Evolutionary conservation across 345 rosid genomes (phyloP), one percentile per base, ranked within the genome.

Genomic region (Lepidium africanum): DNA sequence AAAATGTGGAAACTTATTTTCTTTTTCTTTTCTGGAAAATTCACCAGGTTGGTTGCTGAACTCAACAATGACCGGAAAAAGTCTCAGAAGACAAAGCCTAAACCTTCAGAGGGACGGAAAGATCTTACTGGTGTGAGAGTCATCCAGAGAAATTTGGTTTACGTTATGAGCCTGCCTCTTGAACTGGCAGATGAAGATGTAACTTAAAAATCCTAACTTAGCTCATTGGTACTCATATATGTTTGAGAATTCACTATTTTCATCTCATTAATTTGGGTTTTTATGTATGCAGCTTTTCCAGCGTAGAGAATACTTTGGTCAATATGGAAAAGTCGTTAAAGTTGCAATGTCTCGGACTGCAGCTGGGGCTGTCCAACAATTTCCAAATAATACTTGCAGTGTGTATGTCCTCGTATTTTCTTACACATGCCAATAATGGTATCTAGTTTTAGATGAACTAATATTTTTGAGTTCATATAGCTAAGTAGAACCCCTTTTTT

Each of bases 181-280:
- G 81, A 87, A 53, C 77, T 94, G 59, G 97, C 95, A 25, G 90
- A 94, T 77, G 99, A 94, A 80, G 95, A 89, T 61, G 99, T 94
- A 82, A 35, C 5, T 77, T 33, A 49, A 47, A 35, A 42, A 48
- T 1, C 71, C 6, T 32, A 33, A 23, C 40, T 49, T 50, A 73
- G 42, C 21, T 65, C 48, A 46, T n/a, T 72, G 3, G 13, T 30
- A 57, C 45, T 68, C 48, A 57, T 56, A 36, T n/a, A 35, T 57
- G 12, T 50, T 40, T 59, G 54, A 50, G 30, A 37, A 15, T 27
- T 47, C 62, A 19, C 41, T 10, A 32, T 41, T 55, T 36, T 38
- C 39, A 5, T 43, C 14, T 66, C 65, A 23, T 49, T 64, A 32
- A 62, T 53, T 3, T 21, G 30, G 47, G 19, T 32, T 67, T 54